Conservation (phyloP, 2,329 filamentous ascomycete species). For the Metarhizium brunneum region DNA sequence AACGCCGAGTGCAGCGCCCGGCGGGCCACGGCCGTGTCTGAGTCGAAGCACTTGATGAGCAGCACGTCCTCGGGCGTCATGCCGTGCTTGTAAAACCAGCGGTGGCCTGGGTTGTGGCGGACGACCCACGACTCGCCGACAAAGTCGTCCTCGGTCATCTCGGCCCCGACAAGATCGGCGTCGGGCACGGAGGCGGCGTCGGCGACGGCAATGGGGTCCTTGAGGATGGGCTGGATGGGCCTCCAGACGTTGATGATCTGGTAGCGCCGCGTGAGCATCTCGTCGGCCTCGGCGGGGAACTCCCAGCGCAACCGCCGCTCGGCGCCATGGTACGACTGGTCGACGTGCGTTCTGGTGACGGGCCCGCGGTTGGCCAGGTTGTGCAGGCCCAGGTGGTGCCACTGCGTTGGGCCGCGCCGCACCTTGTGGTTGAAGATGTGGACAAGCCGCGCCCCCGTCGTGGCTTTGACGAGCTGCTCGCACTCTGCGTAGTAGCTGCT, state of each 20-base stretch:
- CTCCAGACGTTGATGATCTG: slow-evolving; percentile 44
- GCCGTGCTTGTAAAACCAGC: slow-evolving; percentile 43
- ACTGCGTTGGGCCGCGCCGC: slow-evolving; percentile 40
- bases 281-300: slow-evolving; percentile 33
- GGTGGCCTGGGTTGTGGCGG: slow-evolving; percentile 29
- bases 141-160: slow-evolving; percentile 39
- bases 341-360: slow-evolving; percentile 34
- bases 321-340: slow-evolving; percentile 40
- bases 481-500: slow-evolving; percentile 64
- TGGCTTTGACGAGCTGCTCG: slow-evolving; percentile 52
- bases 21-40: slow-evolving; percentile 43
- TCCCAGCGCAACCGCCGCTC: slow-evolving; percentile 24
- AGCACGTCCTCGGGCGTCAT: slow-evolving; percentile 44
- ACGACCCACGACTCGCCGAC: slow-evolving; percentile 39
- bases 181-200: slow-evolving; percentile 41
- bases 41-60: slow-evolving; percentile 56
- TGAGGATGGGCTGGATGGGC: slow-evolving; percentile 26
- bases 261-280: slow-evolving; percentile 27
- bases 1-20: slow-evolving; percentile 47
- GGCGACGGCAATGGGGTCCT: slow-evolving; percentile 44
- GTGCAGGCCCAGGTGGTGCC: slow-evolving; percentile 59
- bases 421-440: slow-evolving; percentile 68
- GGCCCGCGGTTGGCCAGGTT: slow-evolving; percentile 44
- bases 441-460: slow-evolving; percentile 48
- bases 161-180: slow-evolving; percentile 38